These are phyloP conservation scores for Nakazawaea ishiwadae DNA, from an alignment of 805 yeast species.

Conservation along the genomic window DNA sequence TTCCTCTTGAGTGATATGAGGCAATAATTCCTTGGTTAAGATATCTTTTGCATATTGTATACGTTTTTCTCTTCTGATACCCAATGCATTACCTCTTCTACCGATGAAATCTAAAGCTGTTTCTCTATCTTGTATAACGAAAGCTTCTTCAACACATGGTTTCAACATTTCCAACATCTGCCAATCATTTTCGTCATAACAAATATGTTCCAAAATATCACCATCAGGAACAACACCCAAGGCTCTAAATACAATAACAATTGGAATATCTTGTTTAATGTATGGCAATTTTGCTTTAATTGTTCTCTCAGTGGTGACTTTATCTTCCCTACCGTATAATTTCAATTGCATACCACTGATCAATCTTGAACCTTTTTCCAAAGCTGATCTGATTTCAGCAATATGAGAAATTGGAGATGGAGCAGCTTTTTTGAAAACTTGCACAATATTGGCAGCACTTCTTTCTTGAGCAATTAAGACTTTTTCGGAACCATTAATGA, in stretches of 20 bases:
- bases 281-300: slow-evolving; percentile 95
- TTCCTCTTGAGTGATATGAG: slow-evolving; percentile 95
- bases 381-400: slow-evolving; percentile 94
- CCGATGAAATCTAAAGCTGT: slow-evolving; percentile 98
- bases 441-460: slow-evolving; percentile 97
- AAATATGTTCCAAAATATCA: slow-evolving; percentile 95
- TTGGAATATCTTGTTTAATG: slow-evolving; percentile 94
- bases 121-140: slow-evolving; percentile 96
- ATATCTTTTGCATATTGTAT: slow-evolving; percentile 97
- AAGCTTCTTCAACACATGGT: slow-evolving; percentile 99
- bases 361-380: slow-evolving; percentile 95
- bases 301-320: slow-evolving; percentile 63
- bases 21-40: slow-evolving; percentile 90
- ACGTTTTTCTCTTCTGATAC: slow-evolving; percentile 96
- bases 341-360: slow-evolving; percentile 93
- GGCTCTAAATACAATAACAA: slow-evolving; percentile 95
- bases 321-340: slow-evolving; percentile 77
- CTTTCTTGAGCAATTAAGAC: slow-evolving; percentile 98
- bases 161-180: slow-evolving; percentile 99
- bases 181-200: slow-evolving; percentile 98
- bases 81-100: slow-evolving; percentile 95
- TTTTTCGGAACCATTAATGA: slow-evolving; percentile 97
- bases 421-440: slow-evolving; percentile 96
- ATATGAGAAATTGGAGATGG: slow-evolving; percentile 94
- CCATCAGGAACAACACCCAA: slow-evolving; percentile 99